A percentile compares a stretch with the other conserved stretches of the same genome.
Evolutionary conservation across 2,329 filamentous ascomycete genomes (phyloP).

Genomic region (Magnaporthiopsis rhizophila): DNA sequence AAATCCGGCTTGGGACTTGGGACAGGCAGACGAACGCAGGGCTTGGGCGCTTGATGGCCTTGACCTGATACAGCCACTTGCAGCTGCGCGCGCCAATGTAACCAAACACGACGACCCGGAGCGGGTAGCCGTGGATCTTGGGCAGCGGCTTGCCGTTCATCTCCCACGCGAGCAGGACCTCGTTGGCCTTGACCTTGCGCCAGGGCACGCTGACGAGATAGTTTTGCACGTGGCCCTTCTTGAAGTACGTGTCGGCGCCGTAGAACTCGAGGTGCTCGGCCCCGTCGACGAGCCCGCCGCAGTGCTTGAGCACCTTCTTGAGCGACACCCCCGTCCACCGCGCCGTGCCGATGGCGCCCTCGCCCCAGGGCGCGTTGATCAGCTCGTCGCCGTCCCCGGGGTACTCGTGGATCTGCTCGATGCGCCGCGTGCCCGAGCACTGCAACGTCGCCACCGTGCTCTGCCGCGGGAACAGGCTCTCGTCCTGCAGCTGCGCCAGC

Average conservation of each 20-base stretch:
- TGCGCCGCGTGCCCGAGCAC: conserved; percentile 59
- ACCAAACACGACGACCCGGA: conserved; percentile 54
- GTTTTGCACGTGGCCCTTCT: conserved; percentile 56
- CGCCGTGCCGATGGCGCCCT: conserved; percentile 61
- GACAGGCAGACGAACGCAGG: conserved; percentile 24
- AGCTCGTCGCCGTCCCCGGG: conserved; percentile 60
- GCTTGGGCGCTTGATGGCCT: conserved; percentile 48
- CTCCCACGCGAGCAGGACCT: conserved; percentile 62
- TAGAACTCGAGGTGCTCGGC: conserved; percentile 60
- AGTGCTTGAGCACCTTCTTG: conserved; percentile 63
- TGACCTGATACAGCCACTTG: conserved; percentile 57
- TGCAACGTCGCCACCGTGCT: conserved; percentile 55
- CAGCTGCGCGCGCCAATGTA: conserved; percentile 60
- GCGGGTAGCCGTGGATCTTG: conserved; percentile 56
- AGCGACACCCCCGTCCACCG: conserved; percentile 55
- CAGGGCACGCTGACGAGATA: conserved; percentile 61
- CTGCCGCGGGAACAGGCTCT: conserved; percentile 50
- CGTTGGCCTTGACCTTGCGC: conserved; percentile 57
- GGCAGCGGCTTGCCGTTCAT: conserved; percentile 62
- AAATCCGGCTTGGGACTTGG: background rate
- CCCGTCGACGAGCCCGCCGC: conserved; percentile 47
- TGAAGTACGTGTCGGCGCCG: conserved; percentile 68
- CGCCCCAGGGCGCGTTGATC: conserved; percentile 48
- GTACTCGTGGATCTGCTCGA: conserved; percentile 60
- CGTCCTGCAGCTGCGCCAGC: conserved; percentile 52